Evolutionary conservation across 805 yeast genomes (phyloP).

Genomic region (Metschnikowia matae): DNA sequence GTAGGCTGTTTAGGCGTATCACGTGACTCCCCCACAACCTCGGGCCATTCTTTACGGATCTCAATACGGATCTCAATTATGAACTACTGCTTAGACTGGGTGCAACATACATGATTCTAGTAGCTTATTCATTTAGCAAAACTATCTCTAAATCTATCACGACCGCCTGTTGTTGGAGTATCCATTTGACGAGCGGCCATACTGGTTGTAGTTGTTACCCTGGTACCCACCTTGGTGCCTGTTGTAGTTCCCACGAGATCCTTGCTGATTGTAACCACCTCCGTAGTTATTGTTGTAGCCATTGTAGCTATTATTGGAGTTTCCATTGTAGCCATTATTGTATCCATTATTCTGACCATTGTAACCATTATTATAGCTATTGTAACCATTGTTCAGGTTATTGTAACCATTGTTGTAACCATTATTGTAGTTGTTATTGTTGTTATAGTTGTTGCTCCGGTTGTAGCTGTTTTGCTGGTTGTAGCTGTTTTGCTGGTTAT

Average conservation of each 20-base stretch:
- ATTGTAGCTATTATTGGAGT: neutral
- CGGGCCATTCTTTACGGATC: neutral
- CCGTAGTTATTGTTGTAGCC: neutral
- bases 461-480: neutral
- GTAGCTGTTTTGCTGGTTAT: neutral
- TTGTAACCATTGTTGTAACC: neutral
- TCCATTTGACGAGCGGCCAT: conserved; percentile 1
- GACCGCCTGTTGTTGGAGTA: conserved; percentile 1
- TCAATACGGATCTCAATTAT: too few species aligned
- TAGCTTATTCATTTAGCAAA: neutral
- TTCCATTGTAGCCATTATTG: neutral
- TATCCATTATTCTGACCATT: neutral
- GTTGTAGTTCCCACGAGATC: neutral
- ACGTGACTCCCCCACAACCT: neutral
- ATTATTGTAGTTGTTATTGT: neutral
- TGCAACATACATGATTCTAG: neutral
- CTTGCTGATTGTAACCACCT: conserved; percentile 5
- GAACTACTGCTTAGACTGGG: neutral
- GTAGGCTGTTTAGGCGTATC: neutral
- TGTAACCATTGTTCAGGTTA: neutral
- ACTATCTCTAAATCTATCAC: neutral
- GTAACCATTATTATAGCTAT: neutral
- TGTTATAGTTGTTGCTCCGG: neutral
- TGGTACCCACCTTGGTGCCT: conserved; percentile 5
- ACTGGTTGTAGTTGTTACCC: conserved; percentile 1